Evolutionary conservation across 2,329 filamentous ascomycete genomes (phyloP).

Genomic region (Aspergillus fructus): DNA sequence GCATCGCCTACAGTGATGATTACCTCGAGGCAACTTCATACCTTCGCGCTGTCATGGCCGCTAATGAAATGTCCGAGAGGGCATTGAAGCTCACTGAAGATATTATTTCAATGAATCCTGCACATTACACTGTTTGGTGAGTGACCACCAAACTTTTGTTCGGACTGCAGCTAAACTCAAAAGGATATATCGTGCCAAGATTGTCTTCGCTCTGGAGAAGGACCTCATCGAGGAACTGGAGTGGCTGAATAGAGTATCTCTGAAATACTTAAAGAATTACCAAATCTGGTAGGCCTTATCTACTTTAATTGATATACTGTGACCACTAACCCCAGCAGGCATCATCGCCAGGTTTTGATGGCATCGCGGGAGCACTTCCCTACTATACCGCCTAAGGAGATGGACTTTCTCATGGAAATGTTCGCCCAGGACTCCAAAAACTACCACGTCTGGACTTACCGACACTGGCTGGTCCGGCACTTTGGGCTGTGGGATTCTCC

Average conservation of each 20-base stretch:
- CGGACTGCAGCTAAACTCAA: conserved; percentile 12
- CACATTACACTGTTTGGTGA: conserved; percentile 96
- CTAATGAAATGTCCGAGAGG: conserved; percentile 76
- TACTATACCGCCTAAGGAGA: conserved; percentile 64
- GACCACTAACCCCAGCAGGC: conserved; percentile 36
- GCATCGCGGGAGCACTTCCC: conserved; percentile 50
- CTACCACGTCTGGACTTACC: conserved; percentile 97
- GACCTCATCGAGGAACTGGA: conserved; percentile 69
- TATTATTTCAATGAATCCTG: conserved; percentile 89
- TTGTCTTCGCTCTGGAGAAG: conserved; percentile 66
- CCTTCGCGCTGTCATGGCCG: conserved; percentile 88
- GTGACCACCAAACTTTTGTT: conserved; percentile 11
- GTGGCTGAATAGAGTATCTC: conserved; percentile 83
- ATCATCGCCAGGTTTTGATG: conserved; percentile 60
- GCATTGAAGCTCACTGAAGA: conserved; percentile 80
- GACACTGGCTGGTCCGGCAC: conserved; percentile 71
- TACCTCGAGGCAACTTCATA: conserved; percentile 94
- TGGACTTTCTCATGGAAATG: conserved; percentile 75
- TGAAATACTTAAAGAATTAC: conserved; percentile 92
- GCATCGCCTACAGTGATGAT: conserved; percentile 85
- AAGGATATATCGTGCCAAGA: conserved; percentile 81
- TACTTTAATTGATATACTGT: background rate
- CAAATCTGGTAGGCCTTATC: conserved; percentile 72
- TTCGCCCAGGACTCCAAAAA: conserved; percentile 88
- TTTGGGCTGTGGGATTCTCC: conserved; percentile 59